Conservation (phyloP, 805 yeast species). For the Candida suzukii region DNA sequence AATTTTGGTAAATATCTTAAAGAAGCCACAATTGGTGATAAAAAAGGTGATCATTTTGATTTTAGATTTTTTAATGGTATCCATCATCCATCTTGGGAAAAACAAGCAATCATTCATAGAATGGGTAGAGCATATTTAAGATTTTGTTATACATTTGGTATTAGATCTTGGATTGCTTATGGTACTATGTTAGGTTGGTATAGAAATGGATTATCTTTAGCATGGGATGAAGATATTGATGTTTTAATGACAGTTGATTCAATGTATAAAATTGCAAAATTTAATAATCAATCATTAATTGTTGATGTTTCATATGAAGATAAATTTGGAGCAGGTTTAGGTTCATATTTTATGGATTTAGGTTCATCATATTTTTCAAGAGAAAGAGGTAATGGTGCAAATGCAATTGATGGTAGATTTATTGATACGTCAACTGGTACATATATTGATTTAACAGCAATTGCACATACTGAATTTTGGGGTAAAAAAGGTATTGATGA, state of each 20-base stretch:
- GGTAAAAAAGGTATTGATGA: slow-evolving; percentile 8
- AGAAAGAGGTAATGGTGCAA: slow-evolving; percentile 41
- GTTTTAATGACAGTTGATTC: slow-evolving; percentile 52
- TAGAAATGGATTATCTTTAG: slow-evolving; percentile 55
- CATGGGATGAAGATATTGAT: slow-evolving; percentile 66
- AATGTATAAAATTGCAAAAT: slow-evolving; percentile 36
- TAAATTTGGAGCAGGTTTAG: slow-evolving; percentile 40
- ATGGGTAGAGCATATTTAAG: slow-evolving; percentile 45
- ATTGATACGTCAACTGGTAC: slow-evolving; percentile 59
- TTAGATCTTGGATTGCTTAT: slow-evolving; percentile 58
- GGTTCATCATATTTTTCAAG: slow-evolving; percentile 46
- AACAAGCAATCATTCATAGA: slow-evolving; percentile 35
- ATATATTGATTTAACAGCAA: slow-evolving; percentile 61
- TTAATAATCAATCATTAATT: slow-evolving; percentile 42
- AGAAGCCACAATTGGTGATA: slow-evolving; percentile 25
- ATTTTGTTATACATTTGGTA: slow-evolving; percentile 36
- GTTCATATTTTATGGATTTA: slow-evolving; percentile 43
- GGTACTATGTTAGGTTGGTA: slow-evolving; percentile 59
- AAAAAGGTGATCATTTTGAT: slow-evolving; percentile 38
- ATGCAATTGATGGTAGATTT: slow-evolving; percentile 61
- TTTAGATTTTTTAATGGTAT: slow-evolving; percentile 47
- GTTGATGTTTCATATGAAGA: slow-evolving; percentile 28
- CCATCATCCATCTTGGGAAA: slow-evolving; percentile 31
- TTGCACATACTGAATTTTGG: slow-evolving; percentile 29
- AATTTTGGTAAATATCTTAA: slow-evolving; percentile 25